These are phyloP conservation scores for Corynascus novoguineensis DNA, from an alignment of 495 filamentous ascomycete genomes.

Conservation along the genomic window DNA sequence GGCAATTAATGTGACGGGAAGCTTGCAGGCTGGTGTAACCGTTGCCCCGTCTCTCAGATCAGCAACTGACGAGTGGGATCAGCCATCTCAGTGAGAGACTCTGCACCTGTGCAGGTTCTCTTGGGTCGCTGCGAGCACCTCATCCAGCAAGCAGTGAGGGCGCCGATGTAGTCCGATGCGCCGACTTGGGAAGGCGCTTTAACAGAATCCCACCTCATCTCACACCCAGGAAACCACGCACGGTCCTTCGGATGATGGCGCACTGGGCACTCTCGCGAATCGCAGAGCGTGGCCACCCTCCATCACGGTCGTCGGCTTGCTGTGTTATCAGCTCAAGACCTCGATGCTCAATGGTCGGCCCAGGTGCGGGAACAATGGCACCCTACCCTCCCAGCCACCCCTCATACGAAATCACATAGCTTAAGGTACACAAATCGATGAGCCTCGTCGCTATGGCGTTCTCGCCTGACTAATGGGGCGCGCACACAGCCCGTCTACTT, in stretches of 20 bases:
- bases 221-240: constrained; percentile 1
- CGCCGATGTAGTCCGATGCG: constrained; percentile 6
- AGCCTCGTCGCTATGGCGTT: constrained; percentile 3
- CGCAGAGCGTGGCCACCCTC: constrained; percentile 15
- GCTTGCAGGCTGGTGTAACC: constrained; percentile 18
- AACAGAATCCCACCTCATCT: constrained; percentile 3
- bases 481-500: constrained; percentile 5
- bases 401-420: too few relatives aligned
- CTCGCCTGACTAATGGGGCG: constrained; percentile 6
- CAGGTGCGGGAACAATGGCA: neutral
- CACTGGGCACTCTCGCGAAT: constrained; percentile 8
- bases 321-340: constrained; percentile 16
- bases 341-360: constrained; percentile 3
- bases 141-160: neutral
- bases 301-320: constrained; percentile 7
- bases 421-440: neutral
- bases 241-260: neutral
- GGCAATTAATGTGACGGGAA: constrained; percentile 17
- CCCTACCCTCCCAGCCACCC: constrained; percentile 9
- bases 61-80: constrained; percentile 9
- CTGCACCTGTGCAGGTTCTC: neutral
- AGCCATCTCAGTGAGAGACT: neutral
- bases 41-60: constrained; percentile 3
- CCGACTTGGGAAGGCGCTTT: constrained; percentile 12
- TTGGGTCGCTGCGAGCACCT: neutral